Base-by-base conservation (phyloP, 768 basidiomycete species). In the Kwoniella sp. region DNA sequence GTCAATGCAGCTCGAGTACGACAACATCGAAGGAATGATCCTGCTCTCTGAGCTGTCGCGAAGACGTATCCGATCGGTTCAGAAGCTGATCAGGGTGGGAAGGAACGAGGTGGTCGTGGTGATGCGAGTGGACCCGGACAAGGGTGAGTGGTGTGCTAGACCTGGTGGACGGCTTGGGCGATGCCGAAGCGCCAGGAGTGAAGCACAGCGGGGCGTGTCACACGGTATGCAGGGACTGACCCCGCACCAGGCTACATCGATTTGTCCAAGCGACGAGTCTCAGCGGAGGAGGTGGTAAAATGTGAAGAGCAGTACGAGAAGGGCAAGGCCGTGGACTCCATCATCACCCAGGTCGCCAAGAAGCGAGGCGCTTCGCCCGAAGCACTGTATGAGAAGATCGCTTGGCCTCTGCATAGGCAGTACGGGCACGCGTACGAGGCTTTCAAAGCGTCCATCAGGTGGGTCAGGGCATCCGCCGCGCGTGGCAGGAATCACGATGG, bases 21-120 rank as follows among this genome's bases (percentile, higher is more conserved):
- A 99, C 75, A 92, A 92, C 73, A 95, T 92, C 46, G 95, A 99
- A 74, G 95, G 95, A 62, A 99, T 99, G 95, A 99, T 99, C 63
- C 77, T 98, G 11, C 84, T 99, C n/a, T 95, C 95, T 2, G 95
- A 98, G 73, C 84, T 99, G 2, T 98, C 92, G 4, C 78, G 95
- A 65, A 81, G 95, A 67, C 93, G 93, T 68, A 99, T 99, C 67
- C 77, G 93, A 62, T 92, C 89, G 6, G 95, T 99, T 26, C 93
- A 98, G 75, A 99, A 98, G 75, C 82, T 99, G 53, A 99, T 99
- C 73, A 81, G 92, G 29, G 90, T 98, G 7, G 95, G 95, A 19
- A 81, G 95, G 66, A 99, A 99, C 74, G 93, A 98, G 72, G 93
- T 96, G 57, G 95, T 98, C 55, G 92, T 99, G 59, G 95, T 96